Conservation (phyloP, 768 basidiomycete species). For the Rickenella mellea region DNA sequence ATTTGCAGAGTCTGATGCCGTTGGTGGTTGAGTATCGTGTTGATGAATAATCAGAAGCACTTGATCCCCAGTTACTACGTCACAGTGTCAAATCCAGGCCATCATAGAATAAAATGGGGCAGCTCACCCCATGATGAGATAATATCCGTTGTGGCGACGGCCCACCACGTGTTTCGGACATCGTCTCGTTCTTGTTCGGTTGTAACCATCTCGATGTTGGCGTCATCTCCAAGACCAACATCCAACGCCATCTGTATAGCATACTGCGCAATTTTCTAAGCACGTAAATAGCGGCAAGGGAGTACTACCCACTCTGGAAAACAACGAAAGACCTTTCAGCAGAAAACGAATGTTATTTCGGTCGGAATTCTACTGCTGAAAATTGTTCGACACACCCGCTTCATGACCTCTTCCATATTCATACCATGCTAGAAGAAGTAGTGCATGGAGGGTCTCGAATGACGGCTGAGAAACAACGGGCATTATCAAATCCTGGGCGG, state of each 20-base stretch:
- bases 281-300: conserved; percentile 17
- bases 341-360: background rate
- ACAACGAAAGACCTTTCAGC: too few relatives aligned
- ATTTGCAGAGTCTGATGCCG: background rate
- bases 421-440: conserved; percentile 68
- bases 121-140: background rate
- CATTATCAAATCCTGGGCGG: conserved; percentile 38
- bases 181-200: background rate
- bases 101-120: background rate
- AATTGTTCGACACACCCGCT: conserved; percentile 32
- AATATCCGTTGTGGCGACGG: background rate
- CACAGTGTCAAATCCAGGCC: background rate
- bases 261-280: conserved; percentile 44
- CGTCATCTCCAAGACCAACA: conserved; percentile 54
- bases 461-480: conserved; percentile 46
- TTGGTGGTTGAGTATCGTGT: background rate
- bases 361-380: conserved; percentile 17
- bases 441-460: conserved; percentile 61
- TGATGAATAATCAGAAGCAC: background rate
- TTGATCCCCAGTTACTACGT: background rate
- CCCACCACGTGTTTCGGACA: background rate
- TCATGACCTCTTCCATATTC: conserved; percentile 58
- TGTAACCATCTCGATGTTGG: conserved; percentile 27
- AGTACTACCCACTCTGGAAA: too few relatives aligned
- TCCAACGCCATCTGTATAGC: conserved; percentile 64